Percentiles rank a stretch among this genome's conserved stretches.
Evolutionary conservation across 352 stramenopile genomes (phyloP).

Genomic region (Phytophthora sansomeana): DNA sequence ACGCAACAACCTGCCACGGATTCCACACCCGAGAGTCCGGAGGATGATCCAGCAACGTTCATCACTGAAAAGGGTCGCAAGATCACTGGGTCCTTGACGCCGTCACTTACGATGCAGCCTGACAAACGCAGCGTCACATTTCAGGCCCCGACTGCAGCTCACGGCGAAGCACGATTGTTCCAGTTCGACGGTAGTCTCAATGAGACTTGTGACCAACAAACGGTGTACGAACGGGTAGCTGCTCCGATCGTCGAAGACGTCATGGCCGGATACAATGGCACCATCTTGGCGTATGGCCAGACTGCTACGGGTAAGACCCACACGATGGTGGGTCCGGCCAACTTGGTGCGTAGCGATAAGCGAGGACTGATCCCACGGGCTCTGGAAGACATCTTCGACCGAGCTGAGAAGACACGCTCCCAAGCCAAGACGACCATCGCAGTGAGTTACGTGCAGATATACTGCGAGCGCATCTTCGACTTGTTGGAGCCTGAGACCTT

Average conservation of each 20-base stretch:
- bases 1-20: constrained; percentile 29
- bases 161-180: constrained; percentile 53
- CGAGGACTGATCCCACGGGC: constrained; percentile 69
- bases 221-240: constrained; percentile 62
- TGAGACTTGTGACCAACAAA: constrained; percentile 50
- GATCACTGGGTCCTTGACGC: constrained; percentile 25
- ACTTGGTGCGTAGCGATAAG: constrained; percentile 42
- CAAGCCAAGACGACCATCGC: constrained; percentile 55
- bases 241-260: constrained; percentile 66
- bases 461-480: constrained; percentile 84
- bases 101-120: constrained; percentile 36
- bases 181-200: constrained; percentile 63
- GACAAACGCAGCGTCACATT: constrained; percentile 46
- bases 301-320: constrained; percentile 76
- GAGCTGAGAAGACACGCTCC: constrained; percentile 38
- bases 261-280: constrained; percentile 72
- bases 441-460: constrained; percentile 83
- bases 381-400: constrained; percentile 66
- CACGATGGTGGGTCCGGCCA: constrained; percentile 66
- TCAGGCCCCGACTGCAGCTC: constrained; percentile 26
- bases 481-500: constrained; percentile 56
- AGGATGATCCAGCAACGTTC: constrained; percentile 55
- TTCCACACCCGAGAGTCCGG: constrained; percentile 20
- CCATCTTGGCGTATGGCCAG: constrained; percentile 75
- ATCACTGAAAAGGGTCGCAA: constrained; percentile 65